phyloP scores from a whole-genome alignment of 805 yeast species.

The Lipomyces yamadae region DNA sequence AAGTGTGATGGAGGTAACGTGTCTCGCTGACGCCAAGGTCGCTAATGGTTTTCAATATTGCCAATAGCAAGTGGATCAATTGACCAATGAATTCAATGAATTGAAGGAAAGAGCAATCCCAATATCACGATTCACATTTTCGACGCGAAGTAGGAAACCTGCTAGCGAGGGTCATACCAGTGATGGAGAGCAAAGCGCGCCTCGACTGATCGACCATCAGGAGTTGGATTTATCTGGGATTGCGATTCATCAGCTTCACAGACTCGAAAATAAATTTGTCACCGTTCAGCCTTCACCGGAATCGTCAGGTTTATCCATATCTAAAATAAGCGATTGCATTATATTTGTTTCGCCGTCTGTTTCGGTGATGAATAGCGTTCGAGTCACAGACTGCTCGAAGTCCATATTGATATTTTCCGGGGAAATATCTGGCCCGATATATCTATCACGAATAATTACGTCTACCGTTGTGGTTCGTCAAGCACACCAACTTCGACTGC shows the following conservation, averaged over 20 bases:
- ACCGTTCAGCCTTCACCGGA: not conserved
- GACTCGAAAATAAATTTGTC: not conserved
- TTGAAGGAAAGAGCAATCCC: slow-evolving; percentile 16
- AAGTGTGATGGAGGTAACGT: not conserved
- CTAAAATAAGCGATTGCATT: slow-evolving; percentile 17
- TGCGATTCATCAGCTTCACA: slow-evolving; percentile 7
- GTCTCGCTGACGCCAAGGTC: not conserved
- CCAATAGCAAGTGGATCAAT: slow-evolving; percentile 31
- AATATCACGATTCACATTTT: slow-evolving; percentile 24
- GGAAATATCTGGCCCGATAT: slow-evolving; percentile 29
- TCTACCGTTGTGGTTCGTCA: slow-evolving; percentile 16
- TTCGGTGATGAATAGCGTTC: slow-evolving; percentile 17
- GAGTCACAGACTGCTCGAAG: slow-evolving; percentile 14
- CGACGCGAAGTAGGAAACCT: slow-evolving; percentile 17
- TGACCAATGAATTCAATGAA: slow-evolving; percentile 8
- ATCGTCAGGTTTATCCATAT: slow-evolving; percentile 7
- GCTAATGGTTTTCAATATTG: not conserved
- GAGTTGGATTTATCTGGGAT: slow-evolving; percentile 10
- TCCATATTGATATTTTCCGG: slow-evolving; percentile 19
- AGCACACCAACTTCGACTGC: slow-evolving; percentile 34
- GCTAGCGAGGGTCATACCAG: not conserved
- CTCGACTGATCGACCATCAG: slow-evolving; percentile 4
- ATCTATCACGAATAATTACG: slow-evolving; percentile 19
- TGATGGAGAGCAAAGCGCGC: not conserved
- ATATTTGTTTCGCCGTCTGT: slow-evolving; percentile 14